Conservation (phyloP, 164 flowering plant species). For the Tinospora cordifolia region DNA sequence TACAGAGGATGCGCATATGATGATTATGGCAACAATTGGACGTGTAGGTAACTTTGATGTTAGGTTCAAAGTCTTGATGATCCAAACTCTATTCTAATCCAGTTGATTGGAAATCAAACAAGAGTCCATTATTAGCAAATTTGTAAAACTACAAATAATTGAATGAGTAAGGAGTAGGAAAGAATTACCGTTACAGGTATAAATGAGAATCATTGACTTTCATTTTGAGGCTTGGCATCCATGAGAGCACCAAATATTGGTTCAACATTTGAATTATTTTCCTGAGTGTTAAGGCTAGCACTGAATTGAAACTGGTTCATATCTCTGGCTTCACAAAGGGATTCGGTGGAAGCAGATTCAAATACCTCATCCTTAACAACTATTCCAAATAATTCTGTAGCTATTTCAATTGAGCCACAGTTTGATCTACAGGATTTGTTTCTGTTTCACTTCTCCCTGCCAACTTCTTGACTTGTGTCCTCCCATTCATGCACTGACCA, state of each 20-base stretch:
- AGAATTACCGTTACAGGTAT: conserved; percentile 37
- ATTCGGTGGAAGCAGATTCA: conserved; percentile 39
- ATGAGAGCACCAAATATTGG: conserved; percentile 17
- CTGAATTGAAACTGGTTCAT: conserved; percentile 23
- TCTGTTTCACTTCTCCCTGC: too few relatives aligned
- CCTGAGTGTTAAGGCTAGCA: conserved; percentile 26
- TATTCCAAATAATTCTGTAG: conserved; percentile 34
- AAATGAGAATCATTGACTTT: background rate
- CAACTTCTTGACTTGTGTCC: too few relatives aligned
- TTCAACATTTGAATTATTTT: conserved; percentile 33
- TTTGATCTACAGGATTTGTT: conserved; percentile 79
- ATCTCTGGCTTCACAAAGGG: conserved; percentile 22
- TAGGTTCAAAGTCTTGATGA: conserved; percentile 9
- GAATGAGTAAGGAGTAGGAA: conserved; percentile 29
- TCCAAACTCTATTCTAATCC: conserved; percentile 19
- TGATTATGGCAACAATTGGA: background rate
- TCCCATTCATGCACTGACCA: too few relatives aligned
- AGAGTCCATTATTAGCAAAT: conserved; percentile 39
- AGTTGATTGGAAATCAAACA: conserved; percentile 44
- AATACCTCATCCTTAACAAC: conserved; percentile 30
- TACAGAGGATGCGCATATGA: background rate
- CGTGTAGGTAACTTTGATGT: background rate
- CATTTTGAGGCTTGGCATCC: conserved; percentile 27
- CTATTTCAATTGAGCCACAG: conserved; percentile 71
- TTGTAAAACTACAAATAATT: conserved; percentile 4